Evolutionary conservation across 371 early-diverging fungal species (phyloP), one percentile per base, ranked within the genome.

Genomic region (Rhizopus stolonifer): DNA sequence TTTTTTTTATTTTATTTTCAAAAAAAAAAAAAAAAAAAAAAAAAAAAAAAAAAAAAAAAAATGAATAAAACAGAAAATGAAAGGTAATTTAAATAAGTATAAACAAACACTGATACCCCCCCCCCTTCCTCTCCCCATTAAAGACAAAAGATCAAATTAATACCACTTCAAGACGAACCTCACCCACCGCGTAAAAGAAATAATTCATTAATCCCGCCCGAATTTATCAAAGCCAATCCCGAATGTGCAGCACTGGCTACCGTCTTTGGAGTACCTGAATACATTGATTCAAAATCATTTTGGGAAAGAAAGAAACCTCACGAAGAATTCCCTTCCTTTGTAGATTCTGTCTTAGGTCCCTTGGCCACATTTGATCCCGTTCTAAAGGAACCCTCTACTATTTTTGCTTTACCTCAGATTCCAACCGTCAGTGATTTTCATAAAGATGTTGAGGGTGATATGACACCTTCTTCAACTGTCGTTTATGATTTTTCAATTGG

Each of bases 191-290:
- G 70, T 18, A 72, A 72, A 52, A 60, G 71, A 43, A 70, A 70
- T 45, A 69, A 72, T 32, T 76, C 76, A 9, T 49, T 77, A 9
- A 74, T 68, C 39, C 69, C 69, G 10, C 49, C 60, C 1, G 72
- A 72, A 18, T 54, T 70, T 4, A 64, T 70, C 0, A 73, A 72
- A 54, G 73, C 73, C 23, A 66, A 69, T 8, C 49, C 65, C 32
- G 77, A 77, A 49, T 65, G 71, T 34, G 77, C 74, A 19, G 74
- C 77, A 8, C 36, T 77, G 10, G 77, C 77, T 4, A 72, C 74
- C 5, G 77, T 77, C 3, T 77, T 77, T 58, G 77, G 77, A 42
- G 72, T 73, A 5, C 71, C 67, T 22, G 77, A 77, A 51, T 77
- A 77, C 26, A 64, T 71, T 17, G 71, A 72, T 43, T 66, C 69